Base-by-base conservation (phyloP, 306 rosid species). In the Vigna hirtella region DNA sequence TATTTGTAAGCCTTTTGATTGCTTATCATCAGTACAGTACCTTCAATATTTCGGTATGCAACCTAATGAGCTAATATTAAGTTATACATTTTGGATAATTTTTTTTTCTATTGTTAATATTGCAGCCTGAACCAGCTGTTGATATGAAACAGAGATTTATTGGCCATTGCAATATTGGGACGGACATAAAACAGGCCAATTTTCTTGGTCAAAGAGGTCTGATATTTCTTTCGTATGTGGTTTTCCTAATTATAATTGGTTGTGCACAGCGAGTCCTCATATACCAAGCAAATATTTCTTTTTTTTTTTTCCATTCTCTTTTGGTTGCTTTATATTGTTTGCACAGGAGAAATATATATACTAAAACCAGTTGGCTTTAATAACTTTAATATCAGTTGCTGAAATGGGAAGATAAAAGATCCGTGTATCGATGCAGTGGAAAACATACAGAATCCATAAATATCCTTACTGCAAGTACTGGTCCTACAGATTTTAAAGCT, bases 121-220 rank as follows among this genome's bases (percentile, higher is more conserved):
- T 84, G 91, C 95, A 95, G 99, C 91, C 99, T 4, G 94, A 87
- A 79, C 84, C 90, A 38, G 96, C 76, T 64, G 82, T 95, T 86
- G 99, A 95, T 84, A 89, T 95, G 99, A 90, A 91, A 83, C 95
- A 79, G 76, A 95, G 99, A 90, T 95, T 82, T 81, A 83, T 87
- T 77, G 99, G 99, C 63, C 99, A 95, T 66, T 93, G 98, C 81
- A 95, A 95, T 79, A 83, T 90, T 75, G 99, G 99, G 79, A 95
- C 99, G 68, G 99, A 95, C 82, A 95, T 95, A 79, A 95, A 95
- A 71, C 99, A 95, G 77, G 99, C 99, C 73, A 95, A 73, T 85
- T 95, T 95, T 88, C 98, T 95, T 69, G 99, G 99, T 76, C 97
- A 87, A 83, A 90, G 86, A 91, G 99, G 99, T 95, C 85, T 77